Evolutionary conservation across 1,284 basidiomycete genomes (phyloP), one percentile per base, ranked within the genome.

Genomic region (Ceratobasidium papillatum): DNA sequence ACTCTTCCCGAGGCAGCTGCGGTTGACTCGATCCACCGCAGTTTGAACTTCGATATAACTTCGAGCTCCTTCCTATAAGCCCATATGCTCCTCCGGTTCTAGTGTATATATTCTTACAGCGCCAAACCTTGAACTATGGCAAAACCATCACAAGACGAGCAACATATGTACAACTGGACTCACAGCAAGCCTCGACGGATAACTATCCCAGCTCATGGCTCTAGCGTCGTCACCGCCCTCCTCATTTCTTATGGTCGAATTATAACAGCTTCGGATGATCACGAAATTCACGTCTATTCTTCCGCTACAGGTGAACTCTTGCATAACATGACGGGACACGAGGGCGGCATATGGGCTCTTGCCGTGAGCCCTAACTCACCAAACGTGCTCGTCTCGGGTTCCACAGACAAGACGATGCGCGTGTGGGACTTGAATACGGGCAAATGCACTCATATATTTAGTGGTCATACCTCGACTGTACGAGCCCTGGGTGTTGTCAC

Each of bases 341-440:
- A 95, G 80, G 96, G 96, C 52, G 96, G 96, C 41, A 95, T 98
- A 1, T 98, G 96, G 96, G 95, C 96, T 9, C 85, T 98, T 27
- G 92, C 92, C 1, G 90, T 91, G 1, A 73, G 68, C 38, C 75
- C 75, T 12, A 75, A 59, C 32, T 56, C 56, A 36, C 73, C 73
- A 22, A 92, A 97, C 80, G 92, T 90, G 0, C 88, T 98, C 14
- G 96, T 98, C 76, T 95, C 92, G 76, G 96, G 96, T n/a, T 94
- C 93, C 43, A 98, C 96, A 4, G 96, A 98, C 83, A 90, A 95
- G 38, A 97, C 94, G 0, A 94, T 98, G 49, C 89, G 96, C 56
- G 92, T 98, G 62, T 98, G 96, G 96, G 91, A 97, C 81, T 85
- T 98, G 65, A 84, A 87, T 41, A 90, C 88, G 9, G 92, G 93